Evolutionary conservation across 768 basidiomycete genomes (phyloP).

Genomic region (Lactifluus volemus): DNA sequence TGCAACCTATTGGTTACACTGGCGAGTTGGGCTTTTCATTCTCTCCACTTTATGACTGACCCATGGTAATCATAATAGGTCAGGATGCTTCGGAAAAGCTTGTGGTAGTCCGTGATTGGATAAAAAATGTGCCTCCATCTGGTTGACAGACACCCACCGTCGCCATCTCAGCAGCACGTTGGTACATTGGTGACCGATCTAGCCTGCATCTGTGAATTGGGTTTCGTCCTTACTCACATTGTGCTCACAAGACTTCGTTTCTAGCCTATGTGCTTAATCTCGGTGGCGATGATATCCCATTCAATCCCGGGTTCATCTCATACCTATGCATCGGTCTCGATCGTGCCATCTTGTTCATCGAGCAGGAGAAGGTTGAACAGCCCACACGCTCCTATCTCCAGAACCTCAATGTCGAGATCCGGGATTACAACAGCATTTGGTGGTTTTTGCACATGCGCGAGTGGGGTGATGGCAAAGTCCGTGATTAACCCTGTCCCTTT

Average conservation of each 20-base stretch:
- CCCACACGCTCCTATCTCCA: constrained; percentile 52
- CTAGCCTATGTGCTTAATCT: constrained; percentile 82
- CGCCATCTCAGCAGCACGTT: constrained; percentile 52
- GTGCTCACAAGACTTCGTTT: constrained; percentile 6
- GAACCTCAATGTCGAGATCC: constrained; percentile 44
- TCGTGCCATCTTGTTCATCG: constrained; percentile 67
- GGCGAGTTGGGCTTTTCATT: constrained; percentile 29
- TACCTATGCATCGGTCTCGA: constrained; percentile 73
- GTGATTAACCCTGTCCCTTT: constrained; percentile 16
- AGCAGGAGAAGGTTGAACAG: constrained; percentile 50
- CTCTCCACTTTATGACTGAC: not conserved
- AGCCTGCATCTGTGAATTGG: constrained; percentile 52
- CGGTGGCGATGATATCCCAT: constrained; percentile 84
- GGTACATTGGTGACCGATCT: constrained; percentile 63
- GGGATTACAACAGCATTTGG: constrained; percentile 75
- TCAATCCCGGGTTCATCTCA: constrained; percentile 85
- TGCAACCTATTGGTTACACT: constrained; percentile 62
- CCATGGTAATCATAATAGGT: constrained; percentile 28
- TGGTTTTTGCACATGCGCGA: constrained; percentile 62
- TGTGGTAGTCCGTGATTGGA: constrained; percentile 57
- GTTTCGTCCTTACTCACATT: not conserved
- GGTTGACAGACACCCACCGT: constrained; percentile 52
- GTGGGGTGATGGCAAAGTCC: constrained; percentile 66
- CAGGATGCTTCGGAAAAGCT: constrained; percentile 64
- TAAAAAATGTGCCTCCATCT: constrained; percentile 48